A percentile compares a stretch with the other conserved stretches of the same genome.
Evolutionary conservation across 345 rosid genomes (phyloP).

Genomic region (Rhodomyrtus tomentosa): DNA sequence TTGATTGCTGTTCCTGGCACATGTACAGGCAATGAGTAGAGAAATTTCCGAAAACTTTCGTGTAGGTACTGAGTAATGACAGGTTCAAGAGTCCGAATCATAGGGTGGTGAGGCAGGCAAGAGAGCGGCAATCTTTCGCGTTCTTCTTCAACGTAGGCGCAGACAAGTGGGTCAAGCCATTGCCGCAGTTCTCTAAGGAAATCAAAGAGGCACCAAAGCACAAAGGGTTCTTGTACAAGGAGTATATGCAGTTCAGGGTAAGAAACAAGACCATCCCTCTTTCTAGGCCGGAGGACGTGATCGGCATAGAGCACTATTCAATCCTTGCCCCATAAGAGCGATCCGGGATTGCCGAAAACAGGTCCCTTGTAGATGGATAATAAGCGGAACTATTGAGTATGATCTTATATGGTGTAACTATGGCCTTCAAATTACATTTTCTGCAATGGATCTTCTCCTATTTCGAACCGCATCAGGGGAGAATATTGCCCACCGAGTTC

Average conservation of each 20-base stretch:
- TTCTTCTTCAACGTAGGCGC: slow-evolving; percentile 37
- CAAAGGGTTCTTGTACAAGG: not conserved
- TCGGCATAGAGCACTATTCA: not conserved
- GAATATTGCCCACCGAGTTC: not conserved
- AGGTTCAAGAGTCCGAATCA: slow-evolving; percentile 44
- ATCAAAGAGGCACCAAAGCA: slow-evolving; percentile 20
- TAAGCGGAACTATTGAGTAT: not conserved
- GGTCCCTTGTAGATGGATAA: too few species aligned
- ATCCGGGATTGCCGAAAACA: not conserved
- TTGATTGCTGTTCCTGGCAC: not conserved
- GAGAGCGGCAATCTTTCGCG: slow-evolving; percentile 25
- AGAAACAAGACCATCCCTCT: not conserved
- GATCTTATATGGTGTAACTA: not conserved
- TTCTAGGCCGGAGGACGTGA: not conserved
- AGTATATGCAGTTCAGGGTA: not conserved
- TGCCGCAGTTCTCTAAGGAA: slow-evolving; percentile 27
- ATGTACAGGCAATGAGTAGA: not conserved
- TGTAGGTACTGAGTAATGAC: slow-evolving; percentile 43
- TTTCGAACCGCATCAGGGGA: not conserved
- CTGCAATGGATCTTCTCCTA: not conserved
- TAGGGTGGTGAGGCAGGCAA: slow-evolving; percentile 36
- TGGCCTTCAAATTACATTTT: not conserved
- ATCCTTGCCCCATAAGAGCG: not conserved
- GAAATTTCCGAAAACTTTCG: not conserved
- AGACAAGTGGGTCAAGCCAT: slow-evolving; percentile 46